Conservation (phyloP, 345 rosid genomes). For the Murraya paniculata region DNA sequence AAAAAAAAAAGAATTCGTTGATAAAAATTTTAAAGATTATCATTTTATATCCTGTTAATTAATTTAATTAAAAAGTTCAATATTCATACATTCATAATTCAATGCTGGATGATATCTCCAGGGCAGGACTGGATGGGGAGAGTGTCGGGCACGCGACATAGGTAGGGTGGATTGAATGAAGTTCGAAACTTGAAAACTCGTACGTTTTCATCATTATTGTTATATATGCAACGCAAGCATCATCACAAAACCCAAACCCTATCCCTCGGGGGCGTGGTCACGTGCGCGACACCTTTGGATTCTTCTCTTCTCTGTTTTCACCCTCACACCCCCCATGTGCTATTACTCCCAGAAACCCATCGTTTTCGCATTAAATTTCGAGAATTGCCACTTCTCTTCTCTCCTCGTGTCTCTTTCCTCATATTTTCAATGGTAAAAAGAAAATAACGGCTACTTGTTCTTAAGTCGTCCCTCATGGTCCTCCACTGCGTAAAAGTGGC, state of each 20-base stretch:
- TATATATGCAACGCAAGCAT: no score
- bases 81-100: no score
- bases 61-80: no score
- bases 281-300: slow-evolving; percentile 54
- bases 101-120: no score
- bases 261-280: slow-evolving; percentile 28
- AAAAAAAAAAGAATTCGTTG: no score
- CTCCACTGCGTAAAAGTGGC: no score
- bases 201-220: no score
- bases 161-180: not conserved
- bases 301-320: slow-evolving; percentile 18
- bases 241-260: no score
- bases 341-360: not conserved
- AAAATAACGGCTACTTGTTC: not conserved
- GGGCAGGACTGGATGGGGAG: not conserved
- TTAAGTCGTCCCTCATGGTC: no score
- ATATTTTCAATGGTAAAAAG: not conserved
- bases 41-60: no score
- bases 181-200: not conserved
- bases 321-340: slow-evolving; percentile 25
- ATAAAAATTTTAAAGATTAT: no score
- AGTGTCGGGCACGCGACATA: not conserved
- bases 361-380: slow-evolving; percentile 11
- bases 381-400: slow-evolving; percentile 16
- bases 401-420: not conserved